phyloP scores from a whole-genome alignment of 2,329 filamentous ascomycete species.

The Talaromyces sp. region DNA sequence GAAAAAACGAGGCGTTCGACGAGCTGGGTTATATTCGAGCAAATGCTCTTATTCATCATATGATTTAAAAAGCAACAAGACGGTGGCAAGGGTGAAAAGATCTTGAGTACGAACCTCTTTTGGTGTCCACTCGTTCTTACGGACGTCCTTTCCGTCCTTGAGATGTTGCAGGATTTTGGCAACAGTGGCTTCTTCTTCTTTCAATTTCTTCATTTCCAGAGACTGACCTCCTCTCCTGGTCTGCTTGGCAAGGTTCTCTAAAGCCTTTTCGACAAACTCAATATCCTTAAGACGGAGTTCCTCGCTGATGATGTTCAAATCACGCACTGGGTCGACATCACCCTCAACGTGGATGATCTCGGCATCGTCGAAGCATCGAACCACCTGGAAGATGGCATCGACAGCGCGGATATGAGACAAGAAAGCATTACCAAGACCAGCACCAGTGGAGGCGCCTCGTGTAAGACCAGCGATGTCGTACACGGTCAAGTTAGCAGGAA shows the following conservation, averaged over 20 bases:
- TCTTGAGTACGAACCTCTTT: constrained; percentile 70
- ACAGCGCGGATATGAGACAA: constrained; percentile 97
- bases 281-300: constrained; percentile 97
- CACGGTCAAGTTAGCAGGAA: constrained; percentile 96
- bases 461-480: constrained; percentile 98
- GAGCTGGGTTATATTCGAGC: constrained; percentile 99
- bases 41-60: constrained; percentile 98
- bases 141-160: constrained; percentile 85
- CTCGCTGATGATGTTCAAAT: constrained; percentile 94
- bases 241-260: constrained; percentile 89
- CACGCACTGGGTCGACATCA: constrained; percentile 90
- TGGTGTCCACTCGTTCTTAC: constrained; percentile 79
- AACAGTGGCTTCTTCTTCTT: constrained; percentile 87
- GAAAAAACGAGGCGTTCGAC: constrained; percentile 76
- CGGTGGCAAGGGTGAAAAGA: constrained; percentile 20
- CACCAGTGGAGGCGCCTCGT: constrained; percentile 91
- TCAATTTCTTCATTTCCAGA: constrained; percentile 95
- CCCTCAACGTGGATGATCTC: constrained; percentile 99
- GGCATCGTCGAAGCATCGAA: constrained; percentile 95
- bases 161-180: constrained; percentile 82
- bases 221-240: constrained; percentile 90
- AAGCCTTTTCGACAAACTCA: constrained; percentile 93
- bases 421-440: constrained; percentile 95
- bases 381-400: constrained; percentile 96
- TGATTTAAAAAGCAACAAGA: constrained; percentile 42